Conservation (phyloP, 1,284 basidiomycete species). For the Cryptococcus deneoformans region DNA sequence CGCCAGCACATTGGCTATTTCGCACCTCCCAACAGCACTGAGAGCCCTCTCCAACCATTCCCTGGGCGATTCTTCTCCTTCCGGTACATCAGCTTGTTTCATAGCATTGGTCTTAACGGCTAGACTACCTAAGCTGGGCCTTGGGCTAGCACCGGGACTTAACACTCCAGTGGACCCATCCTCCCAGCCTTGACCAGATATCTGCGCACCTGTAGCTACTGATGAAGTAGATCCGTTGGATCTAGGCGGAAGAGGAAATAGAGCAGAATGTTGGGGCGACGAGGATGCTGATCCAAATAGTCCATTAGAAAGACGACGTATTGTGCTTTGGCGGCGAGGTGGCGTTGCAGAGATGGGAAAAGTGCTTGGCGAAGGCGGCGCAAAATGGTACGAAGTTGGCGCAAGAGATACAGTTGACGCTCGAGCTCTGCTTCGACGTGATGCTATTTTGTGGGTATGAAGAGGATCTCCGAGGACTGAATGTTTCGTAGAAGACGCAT, state of each 20-base stretch:
- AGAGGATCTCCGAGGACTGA: conserved; percentile 3
- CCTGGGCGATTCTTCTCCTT: conserved; percentile 65
- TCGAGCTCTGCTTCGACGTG: conserved; percentile 15
- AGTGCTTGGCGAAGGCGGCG: conserved; percentile 23
- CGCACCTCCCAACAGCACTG: conserved; percentile 65
- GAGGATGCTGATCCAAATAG: conserved; percentile 28
- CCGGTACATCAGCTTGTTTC: conserved; percentile 12
- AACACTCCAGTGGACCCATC: conserved; percentile 13
- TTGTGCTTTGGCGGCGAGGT: conserved; percentile 35
- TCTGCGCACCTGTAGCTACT: conserved; percentile 2
- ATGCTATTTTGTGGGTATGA: not conserved
- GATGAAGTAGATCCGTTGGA: conserved; percentile 35
- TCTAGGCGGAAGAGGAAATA: conserved; percentile 39
- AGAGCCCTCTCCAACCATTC: conserved; percentile 64
- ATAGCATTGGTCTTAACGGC: conserved; percentile 6
- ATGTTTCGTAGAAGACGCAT: conserved; percentile 6
- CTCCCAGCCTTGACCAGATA: conserved; percentile 10
- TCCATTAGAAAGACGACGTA: conserved; percentile 36
- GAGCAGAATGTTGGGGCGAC: conserved; percentile 27
- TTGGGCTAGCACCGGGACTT: conserved; percentile 24
- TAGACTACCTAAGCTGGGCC: conserved; percentile 29
- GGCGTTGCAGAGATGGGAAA: conserved; percentile 33
- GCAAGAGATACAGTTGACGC: conserved; percentile 34
- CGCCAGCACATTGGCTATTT: conserved; percentile 73
- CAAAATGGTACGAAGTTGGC: conserved; percentile 21